A percentile compares a stretch with the other conserved stretches of the same genome.
phyloP scores from a whole-genome alignment of 352 stramenopile genomes.

The Globisporangium perplexum region DNA sequence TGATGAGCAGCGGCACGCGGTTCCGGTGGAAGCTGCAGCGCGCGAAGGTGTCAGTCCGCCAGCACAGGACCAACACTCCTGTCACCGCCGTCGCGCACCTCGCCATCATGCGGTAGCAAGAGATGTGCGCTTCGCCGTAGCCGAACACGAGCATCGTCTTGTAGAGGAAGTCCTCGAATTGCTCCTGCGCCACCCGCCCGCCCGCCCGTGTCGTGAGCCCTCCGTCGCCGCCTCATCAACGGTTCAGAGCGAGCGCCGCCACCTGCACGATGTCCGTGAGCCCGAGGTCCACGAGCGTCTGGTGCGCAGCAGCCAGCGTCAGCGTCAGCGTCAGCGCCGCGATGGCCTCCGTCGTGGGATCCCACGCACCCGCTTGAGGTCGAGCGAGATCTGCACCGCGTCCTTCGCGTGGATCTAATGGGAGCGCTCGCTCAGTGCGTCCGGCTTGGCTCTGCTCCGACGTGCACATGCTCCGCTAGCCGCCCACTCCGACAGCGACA shows the following conservation, averaged over 20 bases:
- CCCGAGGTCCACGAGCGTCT: slow-evolving; percentile 84
- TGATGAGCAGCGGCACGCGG: slow-evolving; percentile 78
- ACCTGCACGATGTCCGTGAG: slow-evolving; percentile 82
- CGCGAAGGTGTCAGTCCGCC: too few species aligned
- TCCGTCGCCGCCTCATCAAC: not conserved
- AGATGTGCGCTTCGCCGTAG: slow-evolving; percentile 82
- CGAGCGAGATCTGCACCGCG: slow-evolving; percentile 83
- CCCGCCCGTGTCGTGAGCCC: too few species aligned
- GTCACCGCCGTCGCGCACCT: too few species aligned
- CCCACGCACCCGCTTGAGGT: slow-evolving; percentile 78
- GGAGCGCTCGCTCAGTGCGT: too few species aligned
- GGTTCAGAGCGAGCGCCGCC: not conserved
- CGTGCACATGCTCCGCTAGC: too few species aligned
- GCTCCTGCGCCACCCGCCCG: slow-evolving; percentile 37
- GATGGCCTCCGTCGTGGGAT: too few species aligned
- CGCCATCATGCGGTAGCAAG: slow-evolving; percentile 86
- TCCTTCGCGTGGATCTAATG: slow-evolving; percentile 77
- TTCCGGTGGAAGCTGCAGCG: slow-evolving; percentile 85
- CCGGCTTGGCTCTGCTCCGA: too few species aligned
- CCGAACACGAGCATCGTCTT: slow-evolving; percentile 88
- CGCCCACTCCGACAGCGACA: too few species aligned
- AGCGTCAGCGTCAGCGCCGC: not conserved
- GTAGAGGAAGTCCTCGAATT: slow-evolving; percentile 89
- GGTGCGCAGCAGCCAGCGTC: too few species aligned
- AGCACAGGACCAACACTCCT: too few species aligned